phyloP scores from a whole-genome alignment of 1,284 basidiomycete genomes.

The Austropuccinia psidii region DNA sequence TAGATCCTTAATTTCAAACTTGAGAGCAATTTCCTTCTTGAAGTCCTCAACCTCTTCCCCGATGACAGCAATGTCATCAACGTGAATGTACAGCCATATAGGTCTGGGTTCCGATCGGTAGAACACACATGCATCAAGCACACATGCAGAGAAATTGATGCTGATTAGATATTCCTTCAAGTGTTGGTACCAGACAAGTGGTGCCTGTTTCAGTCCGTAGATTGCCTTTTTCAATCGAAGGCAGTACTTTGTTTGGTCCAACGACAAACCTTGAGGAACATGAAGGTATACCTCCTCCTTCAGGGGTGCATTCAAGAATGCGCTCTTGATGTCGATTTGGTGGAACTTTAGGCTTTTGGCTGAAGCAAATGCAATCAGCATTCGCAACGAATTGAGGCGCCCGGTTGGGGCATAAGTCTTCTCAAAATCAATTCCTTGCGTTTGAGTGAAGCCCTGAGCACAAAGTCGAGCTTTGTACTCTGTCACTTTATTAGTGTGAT shows the following conservation, averaged over 20 bases:
- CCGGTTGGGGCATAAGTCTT: not conserved
- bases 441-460: not conserved
- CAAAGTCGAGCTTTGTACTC: not conserved
- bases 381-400: not conserved
- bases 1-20: slow-evolving; percentile 7
- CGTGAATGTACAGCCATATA: not conserved
- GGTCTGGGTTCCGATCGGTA: too few relatives aligned
- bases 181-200: not conserved
- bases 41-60: not conserved
- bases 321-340: not conserved
- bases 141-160: not conserved
- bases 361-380: not conserved
- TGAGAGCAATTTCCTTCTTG: not conserved
- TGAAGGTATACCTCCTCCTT: not conserved
- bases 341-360: not conserved
- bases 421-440: not conserved
- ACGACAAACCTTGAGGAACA: not conserved
- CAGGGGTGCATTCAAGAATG: not conserved
- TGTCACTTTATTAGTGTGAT: too few relatives aligned
- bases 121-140: slow-evolving; percentile 1
- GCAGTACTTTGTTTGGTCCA: not conserved
- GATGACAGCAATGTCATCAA: not conserved
- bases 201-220: slow-evolving; percentile 8
- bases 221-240: not conserved
- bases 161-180: not conserved